Evolutionary conservation across 306 rosid species (phyloP), one percentile per base, ranked within the genome.

Genomic region (Lotus japonicus): DNA sequence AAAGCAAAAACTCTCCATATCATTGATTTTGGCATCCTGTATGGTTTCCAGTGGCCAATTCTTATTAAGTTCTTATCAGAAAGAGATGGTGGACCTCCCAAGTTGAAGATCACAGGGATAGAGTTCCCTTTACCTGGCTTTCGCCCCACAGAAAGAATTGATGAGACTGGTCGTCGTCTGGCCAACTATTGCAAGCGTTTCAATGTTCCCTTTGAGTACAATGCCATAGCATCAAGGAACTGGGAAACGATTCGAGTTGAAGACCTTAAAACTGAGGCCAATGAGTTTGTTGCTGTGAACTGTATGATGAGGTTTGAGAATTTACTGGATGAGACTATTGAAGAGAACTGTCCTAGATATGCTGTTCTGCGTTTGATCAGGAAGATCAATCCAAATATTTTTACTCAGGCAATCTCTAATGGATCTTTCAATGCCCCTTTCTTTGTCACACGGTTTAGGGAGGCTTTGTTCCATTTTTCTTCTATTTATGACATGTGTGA

Each of bases 41-140:
- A 88, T 67, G 97, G 97, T 51, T 91, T 88, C 67, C 97, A 86
- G 14, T 91, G 96, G 96, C 97, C 97, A 18, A 74, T 79, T 7
- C 86, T 91, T 39, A 86, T 88, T 9, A 80, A 83, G 18, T 51
- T 68, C 55, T 86, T 91, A 15, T 84, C 94, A 13, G 49, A 43
- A 43, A 81, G 92, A 57, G 18, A 67, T 1, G 90, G 86, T 14
- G 94, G 96, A n/a, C 91, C 94, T 49, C 97, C 94, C 35, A 91
- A 83, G 58, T 71, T 91, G 11, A 86, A 88, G 63, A 83, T 91
- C 75, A 91, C 97, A 0, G 97, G 89, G 71, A 86, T 91, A 74
- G 97, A 91, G 42, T 12, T 73, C 68, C 97, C 97, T 7, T 82
- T 68, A 66, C 79, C 78, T 0, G 96, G 97, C 9, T 91, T 91